phyloP scores from a whole-genome alignment of 2,329 filamentous ascomycete genomes.

The Blastomyces gilchristii region DNA sequence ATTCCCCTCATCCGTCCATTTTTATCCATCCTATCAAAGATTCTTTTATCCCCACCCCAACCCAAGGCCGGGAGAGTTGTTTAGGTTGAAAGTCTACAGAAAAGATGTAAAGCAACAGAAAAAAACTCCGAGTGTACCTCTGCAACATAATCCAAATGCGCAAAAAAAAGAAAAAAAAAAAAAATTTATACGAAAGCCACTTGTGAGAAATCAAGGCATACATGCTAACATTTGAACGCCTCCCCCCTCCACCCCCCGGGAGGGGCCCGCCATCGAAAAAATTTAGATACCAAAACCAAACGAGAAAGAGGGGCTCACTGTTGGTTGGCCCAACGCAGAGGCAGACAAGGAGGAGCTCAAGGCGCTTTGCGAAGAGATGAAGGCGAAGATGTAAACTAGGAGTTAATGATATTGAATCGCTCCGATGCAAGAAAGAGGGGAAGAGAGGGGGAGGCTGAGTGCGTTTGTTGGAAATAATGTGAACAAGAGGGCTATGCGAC shows the following conservation, averaged over 20 bases:
- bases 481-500: not conserved
- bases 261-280: not conserved
- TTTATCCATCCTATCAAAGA: not conserved
- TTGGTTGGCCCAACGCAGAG: conserved; percentile 67
- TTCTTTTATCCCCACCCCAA: not conserved
- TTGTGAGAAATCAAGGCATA: conserved; percentile 8
- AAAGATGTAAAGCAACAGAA: not conserved
- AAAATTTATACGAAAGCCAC: not conserved
- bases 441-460: not conserved
- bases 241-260: too few species aligned
- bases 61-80: not conserved
- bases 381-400: conserved; percentile 65
- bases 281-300: conserved; percentile 86
- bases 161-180: not conserved
- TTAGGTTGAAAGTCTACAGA: not conserved
- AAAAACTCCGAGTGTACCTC: not conserved
- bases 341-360: conserved; percentile 76
- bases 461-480: not conserved
- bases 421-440: not conserved
- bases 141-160: not conserved
- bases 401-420: not conserved
- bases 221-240: not conserved
- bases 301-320: conserved; percentile 62
- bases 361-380: conserved; percentile 69
- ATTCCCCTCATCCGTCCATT: not conserved